Base-by-base conservation (phyloP, 176 grass and related monocot species). In the Puya raimondii region DNA sequence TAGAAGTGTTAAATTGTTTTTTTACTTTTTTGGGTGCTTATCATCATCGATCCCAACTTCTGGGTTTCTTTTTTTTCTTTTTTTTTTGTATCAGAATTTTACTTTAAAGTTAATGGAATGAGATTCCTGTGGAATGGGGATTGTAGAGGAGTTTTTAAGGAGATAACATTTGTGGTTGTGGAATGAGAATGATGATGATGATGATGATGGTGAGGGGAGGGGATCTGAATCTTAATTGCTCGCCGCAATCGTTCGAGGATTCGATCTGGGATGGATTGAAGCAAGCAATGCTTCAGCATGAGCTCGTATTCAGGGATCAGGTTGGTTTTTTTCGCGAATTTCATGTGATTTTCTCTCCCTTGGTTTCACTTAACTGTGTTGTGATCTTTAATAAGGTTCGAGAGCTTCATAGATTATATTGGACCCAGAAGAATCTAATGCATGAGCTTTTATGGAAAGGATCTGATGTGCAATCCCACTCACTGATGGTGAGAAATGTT, bases 201-300 rank as follows among this genome's bases (percentile, higher is more conserved):
- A 51, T 29, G 74, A 77, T 59, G 74, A 61, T 57, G 65, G 23
- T 33, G 47, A 69, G 65, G 66, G 59, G 51, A 25, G 66, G 33
- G 73, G 81, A 84, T 78, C 84, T 88, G 74, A 75, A 88, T 83
- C 77, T 84, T n/a, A 88, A 88, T 78, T 42, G 5, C 33, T 42
- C 33, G 33, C 33, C 33, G 33, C 33, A 42, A 42, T 42, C 33
- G 6, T 74, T 69, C 21, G 78, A 75, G 53, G 76, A 67, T 2
- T 57, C 50, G 17, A 29, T 68, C 20, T 71, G 63, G 81, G 77
- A 77, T 27, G 57, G 68, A 71, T 59, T 83, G 48, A 73, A 27
- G 47, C 77, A 72, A 22, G 70, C 80, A 67, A 83, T 88, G 85
- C 69, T 83, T 68, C 80, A 64, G 69, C 77, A 88, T 49, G 73